Conservation (phyloP, 331 rosid species). For the Stylosanthes scabra region DNA sequence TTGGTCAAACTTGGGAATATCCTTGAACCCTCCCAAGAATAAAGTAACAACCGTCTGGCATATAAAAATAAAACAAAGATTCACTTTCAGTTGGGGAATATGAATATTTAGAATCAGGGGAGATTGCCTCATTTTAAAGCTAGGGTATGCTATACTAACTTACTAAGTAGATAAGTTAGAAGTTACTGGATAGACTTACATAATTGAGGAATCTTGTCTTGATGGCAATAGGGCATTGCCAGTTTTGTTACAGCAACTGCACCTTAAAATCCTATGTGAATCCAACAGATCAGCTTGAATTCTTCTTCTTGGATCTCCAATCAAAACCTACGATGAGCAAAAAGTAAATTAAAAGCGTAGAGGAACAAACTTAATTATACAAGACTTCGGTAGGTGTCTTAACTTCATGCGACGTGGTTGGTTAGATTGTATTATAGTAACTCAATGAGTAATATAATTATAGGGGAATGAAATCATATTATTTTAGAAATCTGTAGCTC, state of each 20-base stretch:
- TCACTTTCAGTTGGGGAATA: neutral
- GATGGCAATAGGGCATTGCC: slow-evolving; percentile 61
- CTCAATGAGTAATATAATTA: slow-evolving; percentile 11
- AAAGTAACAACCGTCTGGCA: neutral
- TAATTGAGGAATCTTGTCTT: slow-evolving; percentile 83
- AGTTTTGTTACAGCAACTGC: slow-evolving; percentile 77
- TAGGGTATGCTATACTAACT: slow-evolving; percentile 4
- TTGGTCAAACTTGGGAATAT: slow-evolving; percentile 20
- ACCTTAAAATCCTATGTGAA: slow-evolving; percentile 62
- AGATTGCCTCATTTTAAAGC: neutral
- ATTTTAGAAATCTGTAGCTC: neutral
- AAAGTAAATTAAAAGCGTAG: slow-evolving; percentile 28
- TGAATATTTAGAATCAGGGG: neutral
- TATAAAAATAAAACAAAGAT: neutral
- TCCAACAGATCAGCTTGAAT: slow-evolving; percentile 82
- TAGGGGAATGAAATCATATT: slow-evolving; percentile 17
- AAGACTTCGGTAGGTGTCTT: neutral
- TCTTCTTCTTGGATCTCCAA: slow-evolving; percentile 85
- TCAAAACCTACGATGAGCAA: slow-evolving; percentile 56
- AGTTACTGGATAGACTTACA: slow-evolving; percentile 63
- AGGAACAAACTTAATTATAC: slow-evolving; percentile 6
- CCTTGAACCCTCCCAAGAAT: slow-evolving; percentile 14
- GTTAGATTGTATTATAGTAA: neutral
- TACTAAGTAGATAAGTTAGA: too few species aligned
- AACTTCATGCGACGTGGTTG: slow-evolving; percentile 14